Base-by-base conservation (phyloP, 495 filamentous ascomycete genomes). In the Daldinia bambusicola region DNA sequence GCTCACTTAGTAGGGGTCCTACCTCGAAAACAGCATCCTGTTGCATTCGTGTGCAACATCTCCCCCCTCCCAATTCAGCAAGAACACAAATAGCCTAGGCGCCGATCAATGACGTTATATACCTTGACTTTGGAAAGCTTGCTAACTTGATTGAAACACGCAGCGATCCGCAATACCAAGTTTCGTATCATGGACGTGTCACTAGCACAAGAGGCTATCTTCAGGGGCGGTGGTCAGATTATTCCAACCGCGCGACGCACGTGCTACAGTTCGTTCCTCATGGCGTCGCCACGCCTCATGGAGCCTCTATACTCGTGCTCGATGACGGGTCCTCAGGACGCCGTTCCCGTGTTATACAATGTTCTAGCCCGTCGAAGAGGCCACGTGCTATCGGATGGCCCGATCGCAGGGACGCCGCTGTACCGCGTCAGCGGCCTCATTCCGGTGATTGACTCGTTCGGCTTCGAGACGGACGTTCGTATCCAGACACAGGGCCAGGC, bases 401-500 rank as follows among this genome's bases (percentile, higher is more conserved):
- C 95, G 6, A 93, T 99, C 72, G 93, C 94, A 4, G 95, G 95
- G 7, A 99, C 96, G 0, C 95, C 93, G n/a, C 85, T 99, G 12
- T 98, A 98, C 81, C 88, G 89, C 12, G 93, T 98, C 32, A 90
- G 87, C 63, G 95, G 95, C 1, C 84, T 97, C 26, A 91, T 99
- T 55, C 95, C 95, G 0, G 95, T 99, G 37, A 96, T 99, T 73
- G 95, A 99, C 81, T 91, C 88, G 10, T 99, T 99, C 76, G 95
- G 95, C 6, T 98, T 99, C 79, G 95, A 99, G 81, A 98, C 95
- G 2, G 95, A 99, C 81, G 85, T 98, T 45, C 84, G 95, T 41
- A 98, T 98, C 73, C 94, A 97, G 77, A 98, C 96, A 0, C 94
- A 97, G 78, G 95, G 95, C 43, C 92, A 94, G 77, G 92, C 93